Evolutionary conservation across 1,139 yeast species (phyloP).

Genomic region (Geotrichum phurueaensis): DNA sequence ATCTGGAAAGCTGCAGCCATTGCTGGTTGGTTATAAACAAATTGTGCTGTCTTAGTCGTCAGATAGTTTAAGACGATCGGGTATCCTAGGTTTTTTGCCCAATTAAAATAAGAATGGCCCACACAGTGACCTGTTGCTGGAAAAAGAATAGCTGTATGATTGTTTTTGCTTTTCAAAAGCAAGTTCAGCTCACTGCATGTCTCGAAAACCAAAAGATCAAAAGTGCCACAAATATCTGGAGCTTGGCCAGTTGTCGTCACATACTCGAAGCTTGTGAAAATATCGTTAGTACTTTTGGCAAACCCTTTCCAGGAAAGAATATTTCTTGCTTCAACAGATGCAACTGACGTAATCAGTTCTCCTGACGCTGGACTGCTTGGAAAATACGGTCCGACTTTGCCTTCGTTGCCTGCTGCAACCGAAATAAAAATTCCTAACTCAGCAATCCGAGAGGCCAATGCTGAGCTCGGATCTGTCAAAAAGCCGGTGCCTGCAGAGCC

Average conservation of each 20-base stretch:
- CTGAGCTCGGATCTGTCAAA: constrained; percentile 19
- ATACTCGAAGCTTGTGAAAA: constrained; percentile 6
- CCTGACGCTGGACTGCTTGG: constrained; percentile 17
- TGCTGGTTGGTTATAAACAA: constrained; percentile 13
- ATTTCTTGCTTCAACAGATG: constrained; percentile 10
- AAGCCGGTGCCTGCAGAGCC: constrained; percentile 22
- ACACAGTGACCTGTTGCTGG: constrained; percentile 13
- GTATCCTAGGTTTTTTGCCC: constrained; percentile 13
- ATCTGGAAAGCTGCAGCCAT: constrained; percentile 6
- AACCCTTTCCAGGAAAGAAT: constrained; percentile 5
- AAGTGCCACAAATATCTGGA: constrained; percentile 9
- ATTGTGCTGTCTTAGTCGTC: neutral
- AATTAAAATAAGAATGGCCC: constrained; percentile 7
- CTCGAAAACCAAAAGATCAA: constrained; percentile 8
- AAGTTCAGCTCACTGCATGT: neutral
- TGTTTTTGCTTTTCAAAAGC: constrained; percentile 3
- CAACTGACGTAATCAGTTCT: constrained; percentile 10
- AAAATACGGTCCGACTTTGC: constrained; percentile 16
- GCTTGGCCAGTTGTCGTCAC: constrained; percentile 12
- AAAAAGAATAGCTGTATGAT: constrained; percentile 11
- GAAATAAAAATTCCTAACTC: constrained; percentile 21
- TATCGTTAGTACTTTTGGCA: neutral
- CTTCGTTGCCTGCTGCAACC: constrained; percentile 25
- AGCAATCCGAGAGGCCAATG: constrained; percentile 21
- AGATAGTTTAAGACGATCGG: constrained; percentile 17